Evolutionary conservation across 1,284 basidiomycete species (phyloP), one percentile per base, ranked within the genome.

Genomic region (Rhodofomes roseus): DNA sequence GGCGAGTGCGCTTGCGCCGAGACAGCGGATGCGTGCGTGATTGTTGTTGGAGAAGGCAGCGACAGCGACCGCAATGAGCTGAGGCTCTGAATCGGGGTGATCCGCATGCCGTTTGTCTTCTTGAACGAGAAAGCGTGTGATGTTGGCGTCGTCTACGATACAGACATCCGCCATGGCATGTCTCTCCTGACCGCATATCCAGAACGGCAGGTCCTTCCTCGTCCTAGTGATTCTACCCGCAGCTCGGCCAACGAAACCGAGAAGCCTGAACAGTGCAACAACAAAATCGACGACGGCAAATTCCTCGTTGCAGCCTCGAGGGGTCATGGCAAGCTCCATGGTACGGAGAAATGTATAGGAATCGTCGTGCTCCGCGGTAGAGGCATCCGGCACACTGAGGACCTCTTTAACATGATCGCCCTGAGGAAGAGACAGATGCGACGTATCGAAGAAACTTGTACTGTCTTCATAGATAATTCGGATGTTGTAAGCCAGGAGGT

Each of bases 201-300:
- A n/a, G 40, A 75, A 64, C 14, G 66, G 60, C 27, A 73, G 57
- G 39, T 65, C 5, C 50, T 29, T 40, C 22, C 41, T 44, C 41
- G 27, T 29, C 25, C 25, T 44, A 4, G 25, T n/a, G 7, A 34
- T 29, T 20, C n/a, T 44, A n/a, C 3, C 54, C 54, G 20, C 39
- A 43, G 23, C 23, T 25, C 60, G 23, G 11, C 50, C 48, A 4
- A 60, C 57, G 58, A 75, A 77, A 29, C 71, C 68, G 6, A 75
- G 43, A n/a, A 59, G 46, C 34, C 60, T 51, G 12, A 77, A 62
- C 18, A 75, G 60, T 23, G 63, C 31, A 27, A 67, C 64, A 25
- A 67, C 65, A 52, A 76, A 76, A 63, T 76, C 72, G 48, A 65
- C 65, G 29, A 76, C 71, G n/a, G 67, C 67, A 48, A 70, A 69